Base-by-base conservation (phyloP, 208 protist species). In the Crithidia acanthocephali region DNA sequence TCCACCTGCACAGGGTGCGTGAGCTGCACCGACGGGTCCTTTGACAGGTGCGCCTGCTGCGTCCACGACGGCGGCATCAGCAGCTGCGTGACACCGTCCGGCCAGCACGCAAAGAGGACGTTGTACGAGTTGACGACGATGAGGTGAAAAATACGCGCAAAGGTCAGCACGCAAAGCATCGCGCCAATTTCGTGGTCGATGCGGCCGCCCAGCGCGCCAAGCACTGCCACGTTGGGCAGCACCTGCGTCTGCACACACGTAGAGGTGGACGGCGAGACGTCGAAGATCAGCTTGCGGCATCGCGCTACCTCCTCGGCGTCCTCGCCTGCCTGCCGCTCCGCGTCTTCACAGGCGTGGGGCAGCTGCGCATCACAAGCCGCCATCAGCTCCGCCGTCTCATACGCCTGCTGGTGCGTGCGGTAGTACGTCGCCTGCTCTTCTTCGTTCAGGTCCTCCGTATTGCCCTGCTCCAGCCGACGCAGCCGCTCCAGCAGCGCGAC, bases 171-270 rank as follows among this genome's bases (percentile, higher is more conserved):
- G 16, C 32, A 65, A 44, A 48, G 71, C 28, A 91, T 64, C 11
- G 75, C 70, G 10, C 60, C 85, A 37, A 93, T 68, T 74, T 93
- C 87, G 72, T 95, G 90, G 69, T 95, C 90, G 18, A 93, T 61
- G 32, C 90, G 85, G 30, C 90, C 90, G n/a, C 90, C 90, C 13
- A 92, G 74, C 0, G 84, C 86, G 27, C 89, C 86, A 18, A 94
- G 47, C 22, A 76, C 82, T 10, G 80, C 67, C 60, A 90, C 79
- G 42, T 83, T 88, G 1, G 89, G 89, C 60, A 94, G 74, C 33
- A 88, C 57, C 25, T 69, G 66, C 11, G 72, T 74, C 37, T 37
- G 32, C 56, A 83, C 48, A 2, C 15, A 16, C 1, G 50, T 27
- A 27, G 28, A 23, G 2, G 42, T 33, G 15, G 67, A 69, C 0